A percentile compares a stretch with the other conserved stretches of the same genome.
Conservation (phyloP, 177 flowering plant species). For the Telopea speciosissima region DNA sequence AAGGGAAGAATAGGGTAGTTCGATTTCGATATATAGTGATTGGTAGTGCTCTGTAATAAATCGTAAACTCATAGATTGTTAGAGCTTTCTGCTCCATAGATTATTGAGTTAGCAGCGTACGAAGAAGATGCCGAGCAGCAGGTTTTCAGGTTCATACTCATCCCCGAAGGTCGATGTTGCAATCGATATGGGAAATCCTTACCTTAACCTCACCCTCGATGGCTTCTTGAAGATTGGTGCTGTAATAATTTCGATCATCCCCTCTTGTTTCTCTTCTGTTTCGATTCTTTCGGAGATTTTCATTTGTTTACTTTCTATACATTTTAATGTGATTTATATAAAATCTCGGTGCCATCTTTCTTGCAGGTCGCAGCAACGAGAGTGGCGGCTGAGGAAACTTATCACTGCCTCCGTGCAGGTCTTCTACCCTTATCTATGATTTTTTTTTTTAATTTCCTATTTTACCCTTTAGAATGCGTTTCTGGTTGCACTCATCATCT, state of each 20-base stretch:
- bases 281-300: background rate
- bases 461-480: no score
- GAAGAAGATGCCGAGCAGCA: conserved; percentile 50
- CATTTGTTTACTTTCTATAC: no score
- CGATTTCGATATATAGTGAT: no score
- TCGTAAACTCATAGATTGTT: no score
- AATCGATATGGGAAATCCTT: conserved; percentile 68
- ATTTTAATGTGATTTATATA: background rate
- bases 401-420: conserved; percentile 40
- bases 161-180: conserved; percentile 54
- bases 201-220: conserved; percentile 66
- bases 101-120: background rate
- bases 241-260: conserved; percentile 25
- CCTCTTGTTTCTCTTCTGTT: background rate
- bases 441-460: no score
- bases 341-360: background rate
- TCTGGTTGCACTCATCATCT: no score
- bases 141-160: conserved; percentile 36
- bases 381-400: conserved; percentile 42
- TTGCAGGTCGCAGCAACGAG: conserved; percentile 47
- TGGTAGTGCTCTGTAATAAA: no score
- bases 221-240: conserved; percentile 90
- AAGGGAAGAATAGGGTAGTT: no score
- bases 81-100: background rate
- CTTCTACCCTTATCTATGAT: background rate